Percentiles rank a stretch among this genome's conserved stretches.
Evolutionary conservation across 2,329 filamentous ascomycete genomes (phyloP).

Genomic region (Daldinia eschscholtzii): DNA sequence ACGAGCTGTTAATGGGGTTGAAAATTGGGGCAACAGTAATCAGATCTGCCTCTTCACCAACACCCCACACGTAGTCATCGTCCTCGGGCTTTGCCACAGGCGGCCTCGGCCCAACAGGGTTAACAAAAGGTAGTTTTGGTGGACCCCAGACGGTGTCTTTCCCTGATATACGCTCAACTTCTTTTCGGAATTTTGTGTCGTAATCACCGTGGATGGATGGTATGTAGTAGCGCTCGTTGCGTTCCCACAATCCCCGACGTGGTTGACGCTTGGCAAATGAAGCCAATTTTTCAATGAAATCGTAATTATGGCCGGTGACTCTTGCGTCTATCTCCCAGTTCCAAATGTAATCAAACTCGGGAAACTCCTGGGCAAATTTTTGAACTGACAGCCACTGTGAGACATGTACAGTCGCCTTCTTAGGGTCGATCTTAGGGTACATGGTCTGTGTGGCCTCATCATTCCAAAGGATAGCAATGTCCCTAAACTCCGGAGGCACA

Average conservation of each 20-base stretch:
- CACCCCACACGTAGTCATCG: slow-evolving; percentile 82
- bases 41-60: slow-evolving; percentile 80
- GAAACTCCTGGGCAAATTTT: slow-evolving; percentile 80
- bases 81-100: slow-evolving; percentile 67
- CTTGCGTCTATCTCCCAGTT: slow-evolving; percentile 90
- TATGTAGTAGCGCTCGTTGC: slow-evolving; percentile 79
- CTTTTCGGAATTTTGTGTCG: slow-evolving; percentile 73
- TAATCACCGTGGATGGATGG: slow-evolving; percentile 76
- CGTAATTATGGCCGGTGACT: slow-evolving; percentile 84
- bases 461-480: slow-evolving; percentile 81
- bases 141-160: slow-evolving; percentile 76
- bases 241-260: slow-evolving; percentile 79
- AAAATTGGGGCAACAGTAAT: slow-evolving; percentile 85
- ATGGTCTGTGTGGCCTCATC: slow-evolving; percentile 79
- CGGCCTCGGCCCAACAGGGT: slow-evolving; percentile 73
- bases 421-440: slow-evolving; percentile 78
- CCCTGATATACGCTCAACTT: slow-evolving; percentile 68
- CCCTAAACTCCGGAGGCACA: slow-evolving; percentile 77
- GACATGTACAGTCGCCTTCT: slow-evolving; percentile 66
- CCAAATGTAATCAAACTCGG: slow-evolving; percentile 85
- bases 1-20: slow-evolving; percentile 77
- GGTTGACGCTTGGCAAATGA: slow-evolving; percentile 76
- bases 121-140: slow-evolving; percentile 68
- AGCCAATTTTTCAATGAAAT: slow-evolving; percentile 76
- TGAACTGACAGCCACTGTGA: slow-evolving; percentile 80